Percentiles rank a stretch among this genome's conserved stretches.
phyloP scores from a whole-genome alignment of 306 rosid genomes.

The Gynostemma pentaphyllum region DNA sequence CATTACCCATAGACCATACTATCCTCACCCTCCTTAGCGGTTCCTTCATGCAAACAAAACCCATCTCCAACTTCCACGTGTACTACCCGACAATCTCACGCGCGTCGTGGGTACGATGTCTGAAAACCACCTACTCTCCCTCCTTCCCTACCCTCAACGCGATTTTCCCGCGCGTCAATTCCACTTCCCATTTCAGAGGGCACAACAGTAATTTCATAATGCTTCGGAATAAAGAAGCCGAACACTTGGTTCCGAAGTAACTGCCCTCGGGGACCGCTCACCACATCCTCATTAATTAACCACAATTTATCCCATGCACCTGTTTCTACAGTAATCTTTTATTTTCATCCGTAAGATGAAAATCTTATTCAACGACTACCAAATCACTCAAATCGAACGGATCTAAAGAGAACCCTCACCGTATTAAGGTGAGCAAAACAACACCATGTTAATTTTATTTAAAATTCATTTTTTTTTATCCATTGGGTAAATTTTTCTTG shows the following conservation, averaged over 20 bases:
- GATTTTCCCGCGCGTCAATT: neutral
- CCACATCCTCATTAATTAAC: neutral
- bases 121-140: constrained; percentile 2
- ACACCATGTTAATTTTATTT: neutral
- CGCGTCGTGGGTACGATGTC: constrained; percentile 7
- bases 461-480: neutral
- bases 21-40: constrained; percentile 4
- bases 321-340: neutral
- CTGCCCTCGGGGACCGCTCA: constrained; percentile 5
- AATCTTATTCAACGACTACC: too few species aligned
- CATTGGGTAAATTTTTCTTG: neutral
- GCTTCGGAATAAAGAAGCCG: constrained; percentile 14
- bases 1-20: neutral
- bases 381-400: constrained; percentile 4
- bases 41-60: neutral
- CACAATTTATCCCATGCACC: neutral
- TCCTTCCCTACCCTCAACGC: neutral
- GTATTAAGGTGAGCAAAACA: neutral
- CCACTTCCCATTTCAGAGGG: neutral
- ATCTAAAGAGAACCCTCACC: neutral
- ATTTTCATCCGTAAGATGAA: neutral
- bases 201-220: neutral
- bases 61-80: constrained; percentile 3
- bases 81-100: constrained; percentile 6
- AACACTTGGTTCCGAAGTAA: constrained; percentile 12